Percentiles rank a stretch among this genome's conserved stretches.
These are phyloP conservation scores for Ophiocordyceps polyrhachis-furcata DNA, from an alignment of 2,329 filamentous ascomycete species.

Conservation along the genomic window DNA sequence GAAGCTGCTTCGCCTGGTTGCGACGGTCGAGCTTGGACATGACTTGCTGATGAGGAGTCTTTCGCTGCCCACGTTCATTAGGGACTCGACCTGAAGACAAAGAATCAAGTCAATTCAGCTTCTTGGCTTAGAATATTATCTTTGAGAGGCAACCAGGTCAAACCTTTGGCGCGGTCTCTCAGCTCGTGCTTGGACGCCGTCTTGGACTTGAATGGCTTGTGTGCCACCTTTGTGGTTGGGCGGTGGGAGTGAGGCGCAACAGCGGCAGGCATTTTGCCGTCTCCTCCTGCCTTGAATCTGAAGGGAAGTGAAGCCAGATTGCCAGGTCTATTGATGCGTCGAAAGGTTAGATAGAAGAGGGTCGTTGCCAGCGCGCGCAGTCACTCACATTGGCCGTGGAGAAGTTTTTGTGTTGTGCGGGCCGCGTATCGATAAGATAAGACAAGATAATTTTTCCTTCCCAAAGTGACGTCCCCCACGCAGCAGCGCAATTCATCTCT, in stretches of 20 bases:
- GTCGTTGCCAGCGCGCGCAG: no score
- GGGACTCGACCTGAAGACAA: slow-evolving; percentile 63
- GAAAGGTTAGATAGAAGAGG: no score
- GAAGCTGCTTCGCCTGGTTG: slow-evolving; percentile 86
- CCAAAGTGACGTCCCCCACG: background rate
- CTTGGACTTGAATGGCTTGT: slow-evolving; percentile 86
- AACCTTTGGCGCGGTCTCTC: slow-evolving; percentile 67
- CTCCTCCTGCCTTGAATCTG: slow-evolving; percentile 68
- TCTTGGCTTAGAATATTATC: background rate
- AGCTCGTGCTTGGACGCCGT: slow-evolving; percentile 77
- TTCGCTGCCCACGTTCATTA: slow-evolving; percentile 54
- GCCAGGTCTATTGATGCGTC: slow-evolving; percentile 6
- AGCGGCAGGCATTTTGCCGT: slow-evolving; percentile 55
- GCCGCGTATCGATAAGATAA: background rate
- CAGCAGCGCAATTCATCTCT: background rate
- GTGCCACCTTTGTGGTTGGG: slow-evolving; percentile 70
- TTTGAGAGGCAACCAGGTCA: background rate
- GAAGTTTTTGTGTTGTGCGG: background rate
- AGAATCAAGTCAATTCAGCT: background rate
- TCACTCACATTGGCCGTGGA: background rate
- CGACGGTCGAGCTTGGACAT: slow-evolving; percentile 94
- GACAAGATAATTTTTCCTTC: background rate
- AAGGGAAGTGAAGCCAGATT: slow-evolving; percentile 58
- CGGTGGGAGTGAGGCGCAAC: slow-evolving; percentile 63
- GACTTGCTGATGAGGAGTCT: slow-evolving; percentile 86